Base-by-base conservation (phyloP, 768 basidiomycete genomes). In the Tulasnella calospora region DNA sequence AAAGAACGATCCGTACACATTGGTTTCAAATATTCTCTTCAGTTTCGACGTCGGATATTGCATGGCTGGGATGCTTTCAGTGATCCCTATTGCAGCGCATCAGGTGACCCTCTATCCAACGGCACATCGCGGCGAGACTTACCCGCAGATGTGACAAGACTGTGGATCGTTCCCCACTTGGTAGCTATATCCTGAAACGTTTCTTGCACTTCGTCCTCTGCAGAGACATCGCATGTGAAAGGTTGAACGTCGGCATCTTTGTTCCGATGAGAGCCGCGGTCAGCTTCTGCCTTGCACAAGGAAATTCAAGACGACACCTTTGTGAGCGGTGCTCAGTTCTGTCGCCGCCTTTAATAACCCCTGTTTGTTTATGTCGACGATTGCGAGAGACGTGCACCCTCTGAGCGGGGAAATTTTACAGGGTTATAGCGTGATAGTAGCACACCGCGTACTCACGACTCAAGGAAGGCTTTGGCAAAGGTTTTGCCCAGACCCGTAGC, bases 1-100 rank as follows among this genome's bases (percentile, higher is more conserved):
- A 86, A 92, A 97, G 86, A 94, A 96, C 19, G 91, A 90, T 77
- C 96, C 96, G 83, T 98, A 94, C 61, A 98, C 93, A 82, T 98
- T 98, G 87, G 98, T 90, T 82, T 95, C 94, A 83, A 92, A 94
- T 77, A 99, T 86, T 76, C 90, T 89, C 83, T 91, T 92, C 82
- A 95, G 90, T 74, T 92, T 91, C 80, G 95, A 92, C 74, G 91
- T 89, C 3, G 96, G 96, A 83, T 83, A 95, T 90, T 95, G 94
- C 76, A 95, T 88, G 1, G 95, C 94, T 47, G 94, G 86, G 84
- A 92, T 93, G 85, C 96, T 96, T 85, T 96, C 93, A 71, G 33
- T 82, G 67, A 78, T 81, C 17, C 44, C 71, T 30, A 44, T 38
- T 36, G 55, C 51, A 12, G 55, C 12, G 15, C 27, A 76, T 79